Evolutionary conservation across 441 rosid species (phyloP).

Genomic region (Erodium trifolium): DNA sequence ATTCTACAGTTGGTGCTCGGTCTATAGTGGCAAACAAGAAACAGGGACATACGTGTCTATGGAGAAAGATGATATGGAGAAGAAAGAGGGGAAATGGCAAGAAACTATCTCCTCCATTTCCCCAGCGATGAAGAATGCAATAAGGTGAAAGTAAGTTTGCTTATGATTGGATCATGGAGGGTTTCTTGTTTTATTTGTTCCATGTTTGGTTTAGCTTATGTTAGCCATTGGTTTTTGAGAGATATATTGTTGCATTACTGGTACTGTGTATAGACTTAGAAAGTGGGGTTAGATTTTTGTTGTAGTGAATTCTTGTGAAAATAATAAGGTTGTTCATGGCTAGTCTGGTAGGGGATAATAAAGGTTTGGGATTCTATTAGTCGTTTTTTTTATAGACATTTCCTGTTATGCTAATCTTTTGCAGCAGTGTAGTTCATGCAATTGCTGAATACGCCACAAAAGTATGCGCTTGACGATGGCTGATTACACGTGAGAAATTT

Average conservation of each 20-base stretch:
- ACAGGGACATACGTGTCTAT: constrained; percentile 39
- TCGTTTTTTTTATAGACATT: no score
- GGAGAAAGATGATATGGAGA: constrained; percentile 57
- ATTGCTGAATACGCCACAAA: no score
- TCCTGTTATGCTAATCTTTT: no score
- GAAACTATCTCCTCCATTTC: constrained; percentile 20
- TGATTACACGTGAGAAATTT: no score
- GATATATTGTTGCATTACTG: constrained; percentile 17
- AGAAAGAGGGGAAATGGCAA: constrained; percentile 53
- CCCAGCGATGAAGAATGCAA: not conserved
- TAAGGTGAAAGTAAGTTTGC: not conserved
- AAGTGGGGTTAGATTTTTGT: not conserved
- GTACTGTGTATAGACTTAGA: constrained; percentile 16
- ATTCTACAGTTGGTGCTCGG: constrained; percentile 25
- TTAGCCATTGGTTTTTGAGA: constrained; percentile 10
- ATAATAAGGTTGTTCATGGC: not conserved
- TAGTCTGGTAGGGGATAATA: no score
- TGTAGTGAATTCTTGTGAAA: not conserved
- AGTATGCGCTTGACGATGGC: no score
- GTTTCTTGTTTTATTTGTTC: constrained; percentile 8
- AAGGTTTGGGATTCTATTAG: no score
- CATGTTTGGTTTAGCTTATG: not conserved
- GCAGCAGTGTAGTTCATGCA: no score
- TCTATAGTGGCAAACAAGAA: constrained; percentile 46
- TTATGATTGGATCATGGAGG: not conserved